Base-by-base conservation (phyloP, 2,329 filamentous ascomycete genomes). In the Colletotrichum australisinense region DNA sequence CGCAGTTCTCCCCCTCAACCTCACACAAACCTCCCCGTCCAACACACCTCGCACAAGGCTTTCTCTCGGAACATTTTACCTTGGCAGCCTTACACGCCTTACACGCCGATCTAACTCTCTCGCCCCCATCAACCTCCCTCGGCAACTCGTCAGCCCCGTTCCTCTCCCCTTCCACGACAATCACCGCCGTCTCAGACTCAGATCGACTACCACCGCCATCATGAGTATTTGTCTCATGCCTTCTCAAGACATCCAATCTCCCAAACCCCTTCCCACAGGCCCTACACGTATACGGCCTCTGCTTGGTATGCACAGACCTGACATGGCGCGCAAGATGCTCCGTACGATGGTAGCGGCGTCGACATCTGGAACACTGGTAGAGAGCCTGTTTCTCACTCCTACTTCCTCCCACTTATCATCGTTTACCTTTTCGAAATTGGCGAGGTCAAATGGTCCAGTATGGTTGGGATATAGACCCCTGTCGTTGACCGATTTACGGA, bases 41-140 rank as follows among this genome's bases (percentile, higher is more conserved):
- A n/a, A 32, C 11, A 55, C 62, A 64, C 24, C 49, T 30, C 4
- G 24, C 7, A 26, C 62, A 64, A 4, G 62, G 58, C 35, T 63
- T 69, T 26, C 62, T 19, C 35, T 69, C 67, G 8, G 67, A 69
- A 22, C 67, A 64, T 35, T 64, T 69, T 24, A 62, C 32, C n/a
- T 69, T 69, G 19, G 67, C 38, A 5, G 26, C 35, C 2, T 53
- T 38, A 22, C 67, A 69, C 5, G 5, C 9, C 32, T 14, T 46
- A 22, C 67, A 69, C 8, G 59, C 67, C 26, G 24, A 28, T 1
- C 52, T 26, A 8, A 69, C 67, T 16, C 59, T 46, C 5, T 57
- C 67, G 9, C 32, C 12, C 8, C 6, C 46, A 4, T 32, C 42
- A 19, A 46, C 42, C 42, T 46, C 42, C 42, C 6, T 8, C 42